Evolutionary conservation across 2,329 filamentous ascomycete genomes (phyloP).

Genomic region (Hortaea sp.): DNA sequence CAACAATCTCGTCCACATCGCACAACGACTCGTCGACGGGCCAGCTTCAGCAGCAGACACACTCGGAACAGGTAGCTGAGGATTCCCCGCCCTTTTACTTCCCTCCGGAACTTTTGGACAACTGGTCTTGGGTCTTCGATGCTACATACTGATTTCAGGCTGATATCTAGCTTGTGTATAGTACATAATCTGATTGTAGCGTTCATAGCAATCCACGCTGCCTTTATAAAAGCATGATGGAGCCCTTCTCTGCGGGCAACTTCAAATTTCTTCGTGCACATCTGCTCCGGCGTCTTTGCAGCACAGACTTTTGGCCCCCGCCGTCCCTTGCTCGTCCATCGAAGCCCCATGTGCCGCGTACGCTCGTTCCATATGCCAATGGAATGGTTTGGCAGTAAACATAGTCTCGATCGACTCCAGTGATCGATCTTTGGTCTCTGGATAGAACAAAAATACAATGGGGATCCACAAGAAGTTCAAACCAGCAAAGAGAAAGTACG

Average conservation of each 20-base stretch:
- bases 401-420: slow-evolving; percentile 43
- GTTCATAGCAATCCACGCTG: no score
- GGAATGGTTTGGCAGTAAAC: slow-evolving; percentile 40
- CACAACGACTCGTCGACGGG: no score
- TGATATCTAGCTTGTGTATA: no score
- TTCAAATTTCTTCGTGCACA: no score
- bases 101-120: slow-evolving; percentile 29
- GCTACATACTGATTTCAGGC: background rate
- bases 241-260: no score
- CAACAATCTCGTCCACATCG: no score
- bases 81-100: slow-evolving; percentile 23
- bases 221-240: no score
- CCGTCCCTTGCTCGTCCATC: background rate
- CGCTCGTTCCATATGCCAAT: slow-evolving; percentile 35
- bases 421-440: slow-evolving; percentile 22
- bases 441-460: slow-evolving; percentile 35
- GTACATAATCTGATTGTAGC: no score
- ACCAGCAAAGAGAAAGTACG: slow-evolving; percentile 43
- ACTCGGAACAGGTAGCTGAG: background rate
- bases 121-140: slow-evolving; percentile 31
- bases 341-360: slow-evolving; percentile 14
- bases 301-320: no score
- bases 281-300: no score
- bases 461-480: slow-evolving; percentile 44
- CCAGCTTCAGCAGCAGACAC: background rate